These are phyloP conservation scores for Mycothermus thermophilus DNA, from an alignment of 495 filamentous ascomycete species.

Conservation along the genomic window DNA sequence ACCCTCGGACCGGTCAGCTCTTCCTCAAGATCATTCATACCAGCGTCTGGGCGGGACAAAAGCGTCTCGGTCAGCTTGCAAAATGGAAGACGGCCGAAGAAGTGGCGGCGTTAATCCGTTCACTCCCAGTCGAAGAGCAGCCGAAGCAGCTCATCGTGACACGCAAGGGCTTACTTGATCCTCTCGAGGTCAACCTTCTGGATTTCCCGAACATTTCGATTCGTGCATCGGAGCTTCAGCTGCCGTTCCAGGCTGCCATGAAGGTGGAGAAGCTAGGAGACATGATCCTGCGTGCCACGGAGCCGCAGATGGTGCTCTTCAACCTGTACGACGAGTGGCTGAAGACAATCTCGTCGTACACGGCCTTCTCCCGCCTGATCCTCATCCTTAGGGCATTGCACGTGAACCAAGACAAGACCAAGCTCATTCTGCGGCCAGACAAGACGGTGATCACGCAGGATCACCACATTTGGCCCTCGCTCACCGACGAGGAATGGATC, in stretches of 20 bases:
- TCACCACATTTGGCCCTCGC: slow-evolving; percentile 95
- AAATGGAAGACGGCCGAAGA: slow-evolving; percentile 99
- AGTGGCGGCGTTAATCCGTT: slow-evolving; percentile 94
- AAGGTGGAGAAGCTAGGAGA: slow-evolving; percentile 98
- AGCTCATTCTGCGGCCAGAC: slow-evolving; percentile 90
- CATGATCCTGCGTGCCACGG: slow-evolving; percentile 96
- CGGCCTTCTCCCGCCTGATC: slow-evolving; percentile 91
- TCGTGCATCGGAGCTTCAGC: slow-evolving; percentile 89
- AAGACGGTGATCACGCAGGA: slow-evolving; percentile 98
- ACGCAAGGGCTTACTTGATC: slow-evolving; percentile 91
- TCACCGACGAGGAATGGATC: slow-evolving; percentile 96
- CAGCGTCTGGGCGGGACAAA: slow-evolving; percentile 98
- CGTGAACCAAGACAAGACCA: slow-evolving; percentile 97
- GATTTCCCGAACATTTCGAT: slow-evolving; percentile 99
- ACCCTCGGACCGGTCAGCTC: slow-evolving; percentile 89
- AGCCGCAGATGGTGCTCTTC: slow-evolving; percentile 99
- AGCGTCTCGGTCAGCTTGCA: slow-evolving; percentile 93
- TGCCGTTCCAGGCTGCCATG: slow-evolving; percentile 99
- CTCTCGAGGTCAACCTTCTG: slow-evolving; percentile 89
- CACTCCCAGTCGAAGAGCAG: slow-evolving; percentile 94
- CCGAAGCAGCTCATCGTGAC: slow-evolving; percentile 99
- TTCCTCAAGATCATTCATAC: slow-evolving; percentile 99
- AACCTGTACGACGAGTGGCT: slow-evolving; percentile 99
- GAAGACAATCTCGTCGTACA: slow-evolving; percentile 97
- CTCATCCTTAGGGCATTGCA: slow-evolving; percentile 92